Evolutionary conservation across 2,329 filamentous ascomycete species (phyloP).

Genomic region (Colletotrichum sp.): DNA sequence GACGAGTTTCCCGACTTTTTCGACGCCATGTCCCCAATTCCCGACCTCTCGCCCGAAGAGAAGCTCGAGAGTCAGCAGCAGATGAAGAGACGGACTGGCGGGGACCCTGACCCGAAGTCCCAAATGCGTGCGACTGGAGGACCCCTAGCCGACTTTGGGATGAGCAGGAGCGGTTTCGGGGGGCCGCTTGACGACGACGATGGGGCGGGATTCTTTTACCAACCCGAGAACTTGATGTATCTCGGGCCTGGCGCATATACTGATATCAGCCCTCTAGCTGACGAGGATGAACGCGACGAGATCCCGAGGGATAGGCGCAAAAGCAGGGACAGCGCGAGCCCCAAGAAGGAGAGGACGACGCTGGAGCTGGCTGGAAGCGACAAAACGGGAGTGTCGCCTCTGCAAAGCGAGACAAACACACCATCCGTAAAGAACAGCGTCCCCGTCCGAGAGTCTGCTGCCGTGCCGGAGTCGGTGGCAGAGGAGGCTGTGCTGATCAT

Average conservation of each 20-base stretch:
- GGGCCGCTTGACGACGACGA: slow-evolving; percentile 34
- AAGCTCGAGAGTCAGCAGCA: slow-evolving; percentile 57
- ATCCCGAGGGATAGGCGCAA: neutral
- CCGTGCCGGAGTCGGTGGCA: neutral
- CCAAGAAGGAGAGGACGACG: neutral
- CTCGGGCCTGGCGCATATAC: slow-evolving; percentile 51
- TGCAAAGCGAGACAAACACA: slow-evolving; percentile 28
- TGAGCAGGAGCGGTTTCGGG: slow-evolving; percentile 13
- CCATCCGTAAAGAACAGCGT: slow-evolving; percentile 26
- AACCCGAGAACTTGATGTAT: slow-evolving; percentile 59
- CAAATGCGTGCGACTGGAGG: slow-evolving; percentile 25
- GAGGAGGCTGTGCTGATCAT: neutral
- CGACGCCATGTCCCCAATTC: slow-evolving; percentile 35
- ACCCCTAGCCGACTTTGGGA: slow-evolving; percentile 23
- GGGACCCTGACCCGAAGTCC: neutral
- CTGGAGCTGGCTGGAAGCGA: neutral
- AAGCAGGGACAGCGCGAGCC: neutral
- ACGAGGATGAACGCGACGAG: slow-evolving; percentile 38
- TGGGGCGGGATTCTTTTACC: slow-evolving; percentile 45
- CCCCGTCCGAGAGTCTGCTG: slow-evolving; percentile 14
- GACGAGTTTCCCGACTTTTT: slow-evolving; percentile 63
- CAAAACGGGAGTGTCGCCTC: slow-evolving; percentile 26
- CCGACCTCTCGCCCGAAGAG: slow-evolving; percentile 56
- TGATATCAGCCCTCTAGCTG: slow-evolving; percentile 48
- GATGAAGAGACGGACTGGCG: slow-evolving; percentile 39